These are phyloP conservation scores for Botrytis hyacinthi DNA, from an alignment of 2,329 filamentous ascomycete species.

Conservation along the genomic window DNA sequence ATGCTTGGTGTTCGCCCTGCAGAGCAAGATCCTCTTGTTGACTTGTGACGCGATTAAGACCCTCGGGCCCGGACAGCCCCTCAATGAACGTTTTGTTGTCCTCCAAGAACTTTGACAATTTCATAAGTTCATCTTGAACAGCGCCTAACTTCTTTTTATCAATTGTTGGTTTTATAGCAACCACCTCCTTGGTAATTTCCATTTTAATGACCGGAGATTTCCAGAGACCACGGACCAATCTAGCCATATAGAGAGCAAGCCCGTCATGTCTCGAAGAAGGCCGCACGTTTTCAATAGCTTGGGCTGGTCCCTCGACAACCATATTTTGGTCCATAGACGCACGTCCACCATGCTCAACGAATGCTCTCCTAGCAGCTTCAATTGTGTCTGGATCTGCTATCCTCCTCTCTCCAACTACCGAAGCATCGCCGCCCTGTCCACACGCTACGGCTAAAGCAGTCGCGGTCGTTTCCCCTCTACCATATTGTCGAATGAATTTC, in stretches of 20 bases:
- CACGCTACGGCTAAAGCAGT: conserved; percentile 93
- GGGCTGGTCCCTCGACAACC: conserved; percentile 55
- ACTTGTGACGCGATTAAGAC: conserved; percentile 72
- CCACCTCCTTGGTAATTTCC: conserved; percentile 55
- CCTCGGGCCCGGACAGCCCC: conserved; percentile 85
- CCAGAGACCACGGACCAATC: conserved; percentile 89
- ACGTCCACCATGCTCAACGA: conserved; percentile 89
- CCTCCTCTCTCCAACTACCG: conserved; percentile 62
- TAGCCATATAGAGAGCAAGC: conserved; percentile 80
- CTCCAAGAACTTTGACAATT: conserved; percentile 77
- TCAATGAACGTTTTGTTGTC: conserved; percentile 91
- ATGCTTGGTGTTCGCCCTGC: conserved; percentile 89
- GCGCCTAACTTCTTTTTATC: conserved; percentile 64
- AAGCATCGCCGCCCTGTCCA: conserved; percentile 78
- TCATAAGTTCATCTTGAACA: conserved; percentile 78
- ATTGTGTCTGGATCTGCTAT: conserved; percentile 81
- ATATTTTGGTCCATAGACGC: conserved; percentile 80
- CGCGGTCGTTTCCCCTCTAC: conserved; percentile 82
- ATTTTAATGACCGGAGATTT: conserved; percentile 67
- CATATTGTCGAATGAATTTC: conserved; percentile 82
- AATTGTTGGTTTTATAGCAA: conserved; percentile 67
- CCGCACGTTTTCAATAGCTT: conserved; percentile 76
- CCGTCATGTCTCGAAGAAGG: conserved; percentile 89
- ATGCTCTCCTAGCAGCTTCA: conserved; percentile 79
- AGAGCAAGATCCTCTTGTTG: conserved; percentile 89